Percentiles rank a stretch among this genome's conserved stretches.
phyloP scores from a whole-genome alignment of 2,329 filamentous ascomycete genomes.

The Epichloe gansuensis region DNA sequence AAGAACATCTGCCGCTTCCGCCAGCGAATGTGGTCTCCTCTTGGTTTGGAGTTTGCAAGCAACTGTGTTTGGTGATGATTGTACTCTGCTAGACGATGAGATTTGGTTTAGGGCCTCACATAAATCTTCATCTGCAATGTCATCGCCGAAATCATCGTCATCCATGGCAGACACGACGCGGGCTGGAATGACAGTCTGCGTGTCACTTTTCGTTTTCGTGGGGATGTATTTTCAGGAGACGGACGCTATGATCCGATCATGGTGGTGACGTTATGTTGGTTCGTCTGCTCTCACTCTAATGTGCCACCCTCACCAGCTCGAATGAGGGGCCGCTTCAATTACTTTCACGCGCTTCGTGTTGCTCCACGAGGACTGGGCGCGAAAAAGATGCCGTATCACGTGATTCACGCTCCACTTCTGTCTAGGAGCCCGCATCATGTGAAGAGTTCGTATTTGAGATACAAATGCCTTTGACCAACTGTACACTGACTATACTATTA shows the following conservation, averaged over 20 bases:
- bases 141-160: conserved; percentile 50
- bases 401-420: conserved; percentile 4
- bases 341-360: conserved; percentile 5
- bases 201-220: neutral
- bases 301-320: neutral
- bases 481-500: too few species aligned
- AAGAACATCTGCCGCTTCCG: conserved; percentile 25
- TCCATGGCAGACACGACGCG: conserved; percentile 28
- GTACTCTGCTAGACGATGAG: conserved; percentile 17
- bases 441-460: too few species aligned
- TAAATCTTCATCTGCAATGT: conserved; percentile 53
- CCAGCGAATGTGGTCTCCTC: neutral
- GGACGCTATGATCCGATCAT: neutral
- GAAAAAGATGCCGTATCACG: conserved; percentile 19
- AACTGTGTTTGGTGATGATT: neutral
- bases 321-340: neutral
- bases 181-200: neutral
- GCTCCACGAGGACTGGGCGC: conserved; percentile 10
- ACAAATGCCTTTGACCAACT: too few species aligned
- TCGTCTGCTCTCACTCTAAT: neutral
- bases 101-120: conserved; percentile 45
- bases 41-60: neutral
- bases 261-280: neutral
- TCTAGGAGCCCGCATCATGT: too few species aligned
- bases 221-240: neutral